Conservation (phyloP, 2,329 filamentous ascomycete genomes). For the Cyanodermella asteris region DNA sequence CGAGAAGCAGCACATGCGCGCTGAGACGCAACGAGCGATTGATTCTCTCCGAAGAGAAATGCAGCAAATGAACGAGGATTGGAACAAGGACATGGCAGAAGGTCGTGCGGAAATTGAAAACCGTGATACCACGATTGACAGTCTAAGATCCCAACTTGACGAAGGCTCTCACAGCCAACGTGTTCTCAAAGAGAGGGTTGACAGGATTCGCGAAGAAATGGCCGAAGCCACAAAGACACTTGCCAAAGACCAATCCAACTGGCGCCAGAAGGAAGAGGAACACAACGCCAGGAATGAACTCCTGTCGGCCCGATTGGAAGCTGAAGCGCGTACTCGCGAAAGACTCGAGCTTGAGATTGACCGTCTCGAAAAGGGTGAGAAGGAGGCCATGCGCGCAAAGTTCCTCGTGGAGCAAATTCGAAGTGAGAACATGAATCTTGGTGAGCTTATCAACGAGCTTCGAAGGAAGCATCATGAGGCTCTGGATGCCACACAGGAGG, state of each 20-base stretch:
- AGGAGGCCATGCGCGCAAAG: conserved; percentile 55
- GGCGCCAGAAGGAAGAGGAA: conserved; percentile 46
- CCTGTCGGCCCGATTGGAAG: conserved; percentile 36
- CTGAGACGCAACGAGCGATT: no score
- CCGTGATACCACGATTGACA: conserved; percentile 53
- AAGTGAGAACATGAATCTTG: conserved; percentile 40
- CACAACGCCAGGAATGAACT: conserved; percentile 31
- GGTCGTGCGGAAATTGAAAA: no score
- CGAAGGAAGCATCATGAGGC: conserved; percentile 41
- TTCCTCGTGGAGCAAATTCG: conserved; percentile 50
- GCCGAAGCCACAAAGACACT: conserved; percentile 55
- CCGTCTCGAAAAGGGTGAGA: conserved; percentile 46
- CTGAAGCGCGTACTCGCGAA: conserved; percentile 42
- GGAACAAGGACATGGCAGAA: no score
- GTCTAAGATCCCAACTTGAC: conserved; percentile 55
- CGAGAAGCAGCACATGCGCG: no score
- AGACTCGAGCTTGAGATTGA: conserved; percentile 38
- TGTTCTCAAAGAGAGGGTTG: conserved; percentile 62
- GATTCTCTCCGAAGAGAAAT: no score
- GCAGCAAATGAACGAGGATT: no score
- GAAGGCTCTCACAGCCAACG: conserved; percentile 73
- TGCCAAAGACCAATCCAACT: conserved; percentile 58
- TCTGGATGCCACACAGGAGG: conserved; percentile 43
- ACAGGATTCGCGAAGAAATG: conserved; percentile 76
- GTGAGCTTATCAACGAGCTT: conserved; percentile 28